phyloP scores from a whole-genome alignment of 768 basidiomycete species.

The Russula earlei region DNA sequence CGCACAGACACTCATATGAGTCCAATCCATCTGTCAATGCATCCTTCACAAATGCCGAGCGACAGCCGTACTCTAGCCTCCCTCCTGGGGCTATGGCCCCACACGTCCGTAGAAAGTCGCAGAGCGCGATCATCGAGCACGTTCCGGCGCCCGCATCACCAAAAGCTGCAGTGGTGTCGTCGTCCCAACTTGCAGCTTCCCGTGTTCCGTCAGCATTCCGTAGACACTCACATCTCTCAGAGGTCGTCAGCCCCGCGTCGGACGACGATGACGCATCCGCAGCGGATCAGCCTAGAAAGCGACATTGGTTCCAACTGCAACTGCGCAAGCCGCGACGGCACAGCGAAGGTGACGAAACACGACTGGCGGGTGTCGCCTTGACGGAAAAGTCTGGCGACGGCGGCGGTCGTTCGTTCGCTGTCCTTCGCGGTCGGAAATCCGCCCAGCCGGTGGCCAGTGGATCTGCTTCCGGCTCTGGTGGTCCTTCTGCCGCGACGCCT shows the following conservation, averaged over 20 bases:
- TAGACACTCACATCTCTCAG: constrained; percentile 13
- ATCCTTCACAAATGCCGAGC: constrained; percentile 16
- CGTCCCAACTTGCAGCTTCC: background rate
- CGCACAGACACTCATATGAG: constrained; percentile 6
- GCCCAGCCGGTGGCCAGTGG: constrained; percentile 6
- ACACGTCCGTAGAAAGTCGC: constrained; percentile 69
- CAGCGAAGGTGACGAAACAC: constrained; percentile 14
- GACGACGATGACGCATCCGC: constrained; percentile 18
- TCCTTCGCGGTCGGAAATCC: constrained; percentile 23
- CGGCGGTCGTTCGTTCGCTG: constrained; percentile 27
- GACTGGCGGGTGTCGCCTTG: background rate
- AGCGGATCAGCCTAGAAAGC: constrained; percentile 14
- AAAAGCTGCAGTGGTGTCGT: background rate
- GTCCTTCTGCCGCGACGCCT: background rate
- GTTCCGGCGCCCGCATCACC: constrained; percentile 26
- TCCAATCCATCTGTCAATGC: constrained; percentile 20
- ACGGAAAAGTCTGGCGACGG: background rate
- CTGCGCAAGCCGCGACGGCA: constrained; percentile 18
- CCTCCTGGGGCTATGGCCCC: constrained; percentile 63
- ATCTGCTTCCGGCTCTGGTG: background rate
- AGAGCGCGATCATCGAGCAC: constrained; percentile 77
- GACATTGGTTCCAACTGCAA: constrained; percentile 20
- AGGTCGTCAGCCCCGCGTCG: constrained; percentile 12
- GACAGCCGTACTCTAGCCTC: constrained; percentile 25
- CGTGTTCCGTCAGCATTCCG: constrained; percentile 1